These are phyloP conservation scores for Trametes maxima DNA, from an alignment of 768 basidiomycete species.

Conservation along the genomic window DNA sequence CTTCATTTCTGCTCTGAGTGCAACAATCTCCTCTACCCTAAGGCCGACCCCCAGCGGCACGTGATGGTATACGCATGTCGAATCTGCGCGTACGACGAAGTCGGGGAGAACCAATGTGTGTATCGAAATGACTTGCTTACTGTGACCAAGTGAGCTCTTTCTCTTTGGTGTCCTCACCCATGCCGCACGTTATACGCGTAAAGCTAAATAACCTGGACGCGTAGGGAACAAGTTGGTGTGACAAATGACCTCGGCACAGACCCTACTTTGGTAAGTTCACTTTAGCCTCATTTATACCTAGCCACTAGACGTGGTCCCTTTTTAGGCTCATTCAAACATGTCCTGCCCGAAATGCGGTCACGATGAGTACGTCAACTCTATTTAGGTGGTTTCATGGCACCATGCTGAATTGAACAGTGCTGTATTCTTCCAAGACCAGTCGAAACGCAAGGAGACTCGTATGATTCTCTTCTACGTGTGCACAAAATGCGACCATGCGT, in stretches of 20 bases:
- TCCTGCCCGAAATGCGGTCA: constrained; percentile 80
- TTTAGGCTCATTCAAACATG: constrained; percentile 81
- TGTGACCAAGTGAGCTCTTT: constrained; percentile 74
- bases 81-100: constrained; percentile 86
- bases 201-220: not conserved
- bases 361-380: constrained; percentile 65
- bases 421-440: constrained; percentile 96
- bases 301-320: not conserved
- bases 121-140: constrained; percentile 93
- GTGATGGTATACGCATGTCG: constrained; percentile 91
- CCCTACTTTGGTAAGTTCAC: constrained; percentile 72
- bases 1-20: constrained; percentile 93
- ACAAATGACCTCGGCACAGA: constrained; percentile 87
- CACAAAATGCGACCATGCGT: constrained; percentile 76
- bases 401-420: constrained; percentile 52
- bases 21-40: constrained; percentile 92
- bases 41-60: constrained; percentile 84
- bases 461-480: constrained; percentile 95
- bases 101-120: constrained; percentile 85
- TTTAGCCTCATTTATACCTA: not conserved
- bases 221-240: constrained; percentile 91
- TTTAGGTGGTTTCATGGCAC: not conserved
- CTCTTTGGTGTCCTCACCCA: not conserved
- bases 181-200: not conserved
- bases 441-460: constrained; percentile 91